These are phyloP conservation scores for Pyricularia sp. DNA, from an alignment of 2,329 filamentous ascomycete species.

Conservation along the genomic window DNA sequence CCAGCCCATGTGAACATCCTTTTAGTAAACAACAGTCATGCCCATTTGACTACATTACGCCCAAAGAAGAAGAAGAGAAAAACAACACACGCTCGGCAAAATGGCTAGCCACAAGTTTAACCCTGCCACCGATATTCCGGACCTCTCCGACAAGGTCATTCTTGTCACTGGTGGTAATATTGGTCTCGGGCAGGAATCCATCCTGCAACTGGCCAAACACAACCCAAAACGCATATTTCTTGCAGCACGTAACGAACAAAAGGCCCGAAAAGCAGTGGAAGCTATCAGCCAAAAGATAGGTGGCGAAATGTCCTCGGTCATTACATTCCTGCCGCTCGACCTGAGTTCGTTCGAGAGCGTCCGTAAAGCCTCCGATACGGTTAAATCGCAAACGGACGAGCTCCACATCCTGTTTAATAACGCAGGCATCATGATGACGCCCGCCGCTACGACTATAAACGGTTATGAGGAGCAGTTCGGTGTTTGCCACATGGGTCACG, in stretches of 20 bases:
- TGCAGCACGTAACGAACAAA: slow-evolving; percentile 34
- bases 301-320: slow-evolving; percentile 7
- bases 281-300: not conserved
- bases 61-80: not conserved
- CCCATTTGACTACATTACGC: no score
- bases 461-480: slow-evolving; percentile 38
- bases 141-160: slow-evolving; percentile 29
- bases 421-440: slow-evolving; percentile 31
- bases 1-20: no score
- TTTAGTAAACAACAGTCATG: no score
- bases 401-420: slow-evolving; percentile 37
- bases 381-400: slow-evolving; percentile 20
- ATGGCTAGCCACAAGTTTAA: slow-evolving; percentile 16
- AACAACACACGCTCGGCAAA: not conserved
- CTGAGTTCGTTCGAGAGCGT: slow-evolving; percentile 13
- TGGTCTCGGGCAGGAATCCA: slow-evolving; percentile 37
- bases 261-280: slow-evolving; percentile 35
- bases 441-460: slow-evolving; percentile 24
- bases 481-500: slow-evolving; percentile 38
- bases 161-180: slow-evolving; percentile 38
- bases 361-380: slow-evolving; percentile 25
- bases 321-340: not conserved
- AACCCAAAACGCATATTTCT: slow-evolving; percentile 20
- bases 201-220: slow-evolving; percentile 32
- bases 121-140: slow-evolving; percentile 25